These are phyloP conservation scores for Picochlorum sp. DNA, from an alignment of 139 green algal genomes.

Conservation along the genomic window DNA sequence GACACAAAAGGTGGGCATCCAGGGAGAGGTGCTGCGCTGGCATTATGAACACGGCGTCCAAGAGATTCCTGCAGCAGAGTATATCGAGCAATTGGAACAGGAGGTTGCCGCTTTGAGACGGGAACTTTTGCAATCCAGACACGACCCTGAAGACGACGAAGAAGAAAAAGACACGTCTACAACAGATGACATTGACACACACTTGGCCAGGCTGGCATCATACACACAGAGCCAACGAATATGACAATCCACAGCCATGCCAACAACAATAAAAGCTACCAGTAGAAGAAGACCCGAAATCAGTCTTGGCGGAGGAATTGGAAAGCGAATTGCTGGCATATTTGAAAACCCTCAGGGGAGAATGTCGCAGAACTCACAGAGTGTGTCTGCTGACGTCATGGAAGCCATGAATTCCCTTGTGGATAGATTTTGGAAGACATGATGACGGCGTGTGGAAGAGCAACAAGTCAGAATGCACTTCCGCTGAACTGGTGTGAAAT, in stretches of 20 bases:
- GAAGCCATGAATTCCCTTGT: slow-evolving; percentile 84
- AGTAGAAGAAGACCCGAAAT: background rate
- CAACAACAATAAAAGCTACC: background rate
- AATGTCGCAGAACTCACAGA: slow-evolving; percentile 40
- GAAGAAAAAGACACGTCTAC: background rate
- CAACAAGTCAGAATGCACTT: slow-evolving; percentile 28
- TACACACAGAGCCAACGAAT: too few relatives aligned
- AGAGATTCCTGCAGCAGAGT: slow-evolving; percentile 49
- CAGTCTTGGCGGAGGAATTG: slow-evolving; percentile 2
- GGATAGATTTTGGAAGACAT: slow-evolving; percentile 47
- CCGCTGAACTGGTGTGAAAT: slow-evolving; percentile 57
- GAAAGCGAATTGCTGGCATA: slow-evolving; percentile 69
- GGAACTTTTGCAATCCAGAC: slow-evolving; percentile 19
- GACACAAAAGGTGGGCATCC: slow-evolving; percentile 45
- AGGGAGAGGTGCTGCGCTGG: slow-evolving; percentile 79
- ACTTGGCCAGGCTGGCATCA: too few relatives aligned
- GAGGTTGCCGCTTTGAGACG: slow-evolving; percentile 42
- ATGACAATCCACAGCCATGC: too few relatives aligned
- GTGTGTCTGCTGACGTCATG: slow-evolving; percentile 48
- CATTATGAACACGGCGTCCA: slow-evolving; percentile 51
- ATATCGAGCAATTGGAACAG: slow-evolving; percentile 73
- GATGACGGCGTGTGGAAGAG: slow-evolving; percentile 10
- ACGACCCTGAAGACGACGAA: background rate
- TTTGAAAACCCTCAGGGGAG: slow-evolving; percentile 50
- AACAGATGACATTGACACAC: too few relatives aligned